Conservation (phyloP, 1,284 basidiomycete species). For the Moesziomyces antarcticus region DNA sequence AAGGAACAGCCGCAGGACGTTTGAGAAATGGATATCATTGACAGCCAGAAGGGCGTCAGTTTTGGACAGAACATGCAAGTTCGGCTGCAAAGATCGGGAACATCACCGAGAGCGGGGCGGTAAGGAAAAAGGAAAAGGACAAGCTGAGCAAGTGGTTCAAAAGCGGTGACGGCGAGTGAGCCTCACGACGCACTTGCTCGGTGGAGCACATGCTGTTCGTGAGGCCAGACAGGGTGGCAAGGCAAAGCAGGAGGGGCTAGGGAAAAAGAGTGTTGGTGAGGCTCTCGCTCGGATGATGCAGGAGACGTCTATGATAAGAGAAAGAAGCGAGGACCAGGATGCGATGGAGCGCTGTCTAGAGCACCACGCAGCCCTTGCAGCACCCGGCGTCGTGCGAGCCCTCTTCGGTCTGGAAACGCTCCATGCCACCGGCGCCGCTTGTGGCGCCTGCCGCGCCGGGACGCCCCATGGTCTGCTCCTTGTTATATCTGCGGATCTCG, state of each 20-base stretch:
- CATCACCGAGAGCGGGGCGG: background rate
- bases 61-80: conserved; percentile 9
- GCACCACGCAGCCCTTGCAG: conserved; percentile 57
- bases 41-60: conserved; percentile 8
- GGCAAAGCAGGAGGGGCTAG: background rate
- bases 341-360: conserved; percentile 15
- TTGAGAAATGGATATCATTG: conserved; percentile 25
- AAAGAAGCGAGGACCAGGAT: background rate
- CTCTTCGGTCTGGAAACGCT: conserved; percentile 52
- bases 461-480: conserved; percentile 63
- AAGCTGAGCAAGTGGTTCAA: background rate
- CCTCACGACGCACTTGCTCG: background rate
- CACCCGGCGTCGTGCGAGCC: conserved; percentile 51
- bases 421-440: conserved; percentile 53
- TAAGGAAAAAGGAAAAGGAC: background rate
- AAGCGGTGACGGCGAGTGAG: background rate
- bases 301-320: conserved; percentile 23
- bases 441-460: conserved; percentile 59
- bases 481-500: conserved; percentile 96
- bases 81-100: background rate
- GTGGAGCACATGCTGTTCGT: background rate
- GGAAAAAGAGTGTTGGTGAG: background rate
- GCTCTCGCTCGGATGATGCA: background rate
- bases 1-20: background rate
- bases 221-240: background rate